Conservation (phyloP, 2,329 filamentous ascomycete genomes). For the Fusarium sp. region DNA sequence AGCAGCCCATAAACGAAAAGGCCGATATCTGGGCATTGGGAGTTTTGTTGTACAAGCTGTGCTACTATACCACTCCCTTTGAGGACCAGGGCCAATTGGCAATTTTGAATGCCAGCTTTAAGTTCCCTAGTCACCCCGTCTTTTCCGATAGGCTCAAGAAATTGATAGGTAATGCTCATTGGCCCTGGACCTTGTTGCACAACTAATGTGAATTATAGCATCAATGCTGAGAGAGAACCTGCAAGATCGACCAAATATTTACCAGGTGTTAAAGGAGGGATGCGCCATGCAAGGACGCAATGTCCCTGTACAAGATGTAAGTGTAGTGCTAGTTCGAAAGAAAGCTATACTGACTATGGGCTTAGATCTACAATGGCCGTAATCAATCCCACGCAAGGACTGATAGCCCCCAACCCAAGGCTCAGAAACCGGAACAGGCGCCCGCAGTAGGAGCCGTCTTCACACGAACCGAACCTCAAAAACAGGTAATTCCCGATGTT, state of each 20-base stretch:
- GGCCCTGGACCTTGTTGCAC: constrained; percentile 1
- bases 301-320: constrained; percentile 88
- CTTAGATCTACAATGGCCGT: constrained; percentile 78
- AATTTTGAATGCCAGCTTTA: constrained; percentile 95
- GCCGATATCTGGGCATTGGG: constrained; percentile 98
- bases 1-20: constrained; percentile 97
- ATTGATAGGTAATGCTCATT: constrained; percentile 76
- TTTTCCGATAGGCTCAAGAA: constrained; percentile 93
- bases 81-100: constrained; percentile 98
- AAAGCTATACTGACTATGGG: constrained; percentile 19
- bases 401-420: constrained; percentile 66
- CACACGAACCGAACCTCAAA: constrained; percentile 77
- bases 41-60: constrained; percentile 95
- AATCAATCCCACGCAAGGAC: constrained; percentile 72
- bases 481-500: constrained; percentile 85
- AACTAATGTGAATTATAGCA: constrained; percentile 63
- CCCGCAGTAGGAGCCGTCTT: constrained; percentile 84
- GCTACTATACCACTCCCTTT: constrained; percentile 99
- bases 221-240: constrained; percentile 93
- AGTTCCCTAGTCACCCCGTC: constrained; percentile 86
- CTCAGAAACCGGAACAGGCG: constrained; percentile 65
- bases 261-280: constrained; percentile 88
- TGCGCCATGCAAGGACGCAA: constrained; percentile 91
- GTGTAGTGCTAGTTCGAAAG: constrained; percentile 49
- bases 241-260: constrained; percentile 86